Percentiles rank a stretch among this genome's conserved stretches.
phyloP scores from a whole-genome alignment of 2,329 filamentous ascomycete species.

The Graphiopsis chlorocephala region DNA sequence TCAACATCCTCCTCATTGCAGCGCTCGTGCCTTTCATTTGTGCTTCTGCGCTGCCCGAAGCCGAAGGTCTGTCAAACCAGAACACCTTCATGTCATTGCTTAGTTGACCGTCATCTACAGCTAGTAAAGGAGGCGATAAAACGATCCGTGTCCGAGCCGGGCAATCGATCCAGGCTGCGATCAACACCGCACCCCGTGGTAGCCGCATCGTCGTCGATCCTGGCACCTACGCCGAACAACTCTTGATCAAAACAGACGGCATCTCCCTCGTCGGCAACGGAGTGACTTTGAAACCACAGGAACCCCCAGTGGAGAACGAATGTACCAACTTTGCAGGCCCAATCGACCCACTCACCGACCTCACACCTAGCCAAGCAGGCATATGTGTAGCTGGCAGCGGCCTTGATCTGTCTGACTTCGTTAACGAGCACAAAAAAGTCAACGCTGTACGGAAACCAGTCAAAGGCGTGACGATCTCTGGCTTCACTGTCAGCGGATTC shows the following conservation, averaged over 20 bases:
- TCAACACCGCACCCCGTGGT: constrained; percentile 31
- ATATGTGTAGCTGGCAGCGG: constrained; percentile 38
- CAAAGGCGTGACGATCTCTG: constrained; percentile 32
- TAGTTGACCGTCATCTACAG: neutral
- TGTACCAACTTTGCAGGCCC: constrained; percentile 35
- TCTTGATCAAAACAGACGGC: constrained; percentile 36
- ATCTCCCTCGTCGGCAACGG: constrained; percentile 34
- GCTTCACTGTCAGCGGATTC: constrained; percentile 37
- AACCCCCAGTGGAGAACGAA: constrained; percentile 25
- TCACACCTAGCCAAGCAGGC: constrained; percentile 26
- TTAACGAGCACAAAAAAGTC: constrained; percentile 34
- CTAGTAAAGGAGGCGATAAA: neutral
- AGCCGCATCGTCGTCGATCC: constrained; percentile 35
- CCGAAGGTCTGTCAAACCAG: neutral
- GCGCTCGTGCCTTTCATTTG: neutral
- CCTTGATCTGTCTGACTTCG: constrained; percentile 28
- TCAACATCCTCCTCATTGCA: neutral
- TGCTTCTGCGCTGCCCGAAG: neutral
- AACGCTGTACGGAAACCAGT: constrained; percentile 27
- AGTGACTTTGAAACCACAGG: constrained; percentile 30
- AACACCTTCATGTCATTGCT: neutral
- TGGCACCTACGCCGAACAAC: constrained; percentile 37
- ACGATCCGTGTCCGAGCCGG: constrained; percentile 12
- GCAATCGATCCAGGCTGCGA: constrained; percentile 33
- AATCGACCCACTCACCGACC: neutral